Evolutionary conservation across 495 filamentous ascomycete genomes (phyloP).

Genomic region (Penicillium subrubescens): DNA sequence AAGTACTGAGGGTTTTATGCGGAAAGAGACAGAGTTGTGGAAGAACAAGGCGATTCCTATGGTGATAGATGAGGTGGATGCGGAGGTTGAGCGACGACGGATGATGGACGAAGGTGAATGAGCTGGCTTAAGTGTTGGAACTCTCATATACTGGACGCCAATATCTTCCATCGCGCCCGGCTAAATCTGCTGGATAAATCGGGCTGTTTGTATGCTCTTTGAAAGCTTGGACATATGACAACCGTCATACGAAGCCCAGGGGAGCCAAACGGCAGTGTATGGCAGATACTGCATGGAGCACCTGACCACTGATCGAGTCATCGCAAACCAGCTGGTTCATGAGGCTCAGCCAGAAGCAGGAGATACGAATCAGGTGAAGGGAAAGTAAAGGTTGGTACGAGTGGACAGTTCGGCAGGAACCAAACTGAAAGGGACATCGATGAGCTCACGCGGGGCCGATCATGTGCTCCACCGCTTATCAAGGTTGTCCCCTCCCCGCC

Average conservation of each 20-base stretch:
- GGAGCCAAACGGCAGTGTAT: too few species aligned
- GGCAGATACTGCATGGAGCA: neutral
- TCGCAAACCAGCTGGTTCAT: neutral
- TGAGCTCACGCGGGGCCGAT: slow-evolving; percentile 35
- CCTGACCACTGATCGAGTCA: neutral
- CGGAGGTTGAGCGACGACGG: slow-evolving; percentile 59
- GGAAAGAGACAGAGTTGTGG: slow-evolving; percentile 54
- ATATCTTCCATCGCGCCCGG: neutral
- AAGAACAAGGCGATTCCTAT: slow-evolving; percentile 40
- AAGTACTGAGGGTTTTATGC: slow-evolving; percentile 74
- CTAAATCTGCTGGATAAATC: neutral
- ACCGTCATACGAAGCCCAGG: neutral
- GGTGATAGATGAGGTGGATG: slow-evolving; percentile 58
- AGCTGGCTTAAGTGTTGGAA: slow-evolving; percentile 13
- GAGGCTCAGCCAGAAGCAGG: neutral
- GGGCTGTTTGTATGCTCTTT: neutral
- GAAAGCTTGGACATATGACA: neutral
- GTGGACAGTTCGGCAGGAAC: neutral
- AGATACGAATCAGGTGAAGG: slow-evolving; percentile 10
- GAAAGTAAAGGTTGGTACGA: neutral
- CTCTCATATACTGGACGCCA: slow-evolving; percentile 3
- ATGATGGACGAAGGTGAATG: slow-evolving; percentile 56
- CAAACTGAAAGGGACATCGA: neutral
- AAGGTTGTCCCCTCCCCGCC: slow-evolving; percentile 15
- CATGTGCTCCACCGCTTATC: slow-evolving; percentile 41